These are phyloP conservation scores for Cystofilobasidium ferigula DNA, from an alignment of 768 basidiomycete species.

Conservation along the genomic window DNA sequence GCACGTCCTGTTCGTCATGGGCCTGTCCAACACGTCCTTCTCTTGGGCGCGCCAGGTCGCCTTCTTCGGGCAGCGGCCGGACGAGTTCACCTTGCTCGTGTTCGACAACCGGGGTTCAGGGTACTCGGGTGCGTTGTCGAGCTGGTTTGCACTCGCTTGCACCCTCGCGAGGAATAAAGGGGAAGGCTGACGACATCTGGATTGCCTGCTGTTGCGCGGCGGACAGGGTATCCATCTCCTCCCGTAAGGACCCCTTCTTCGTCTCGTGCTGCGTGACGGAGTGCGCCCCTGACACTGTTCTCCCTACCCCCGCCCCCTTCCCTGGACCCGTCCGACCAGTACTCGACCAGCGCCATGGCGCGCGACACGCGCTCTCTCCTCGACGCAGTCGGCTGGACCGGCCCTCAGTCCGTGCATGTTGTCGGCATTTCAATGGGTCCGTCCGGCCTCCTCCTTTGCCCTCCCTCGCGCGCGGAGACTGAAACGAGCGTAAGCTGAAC, in stretches of 20 bases:
- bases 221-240: no score
- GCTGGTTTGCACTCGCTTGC: no score
- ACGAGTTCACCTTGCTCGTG: slow-evolving; percentile 53
- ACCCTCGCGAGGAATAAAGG: no score
- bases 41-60: slow-evolving; percentile 40
- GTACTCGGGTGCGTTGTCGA: slow-evolving; percentile 54
- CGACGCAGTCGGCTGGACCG: slow-evolving; percentile 62
- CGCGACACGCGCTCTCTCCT: slow-evolving; percentile 58
- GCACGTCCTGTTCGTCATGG: slow-evolving; percentile 70
- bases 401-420: slow-evolving; percentile 51
- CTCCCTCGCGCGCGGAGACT: no score
- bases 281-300: neutral
- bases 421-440: slow-evolving; percentile 31
- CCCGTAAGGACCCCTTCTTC: no score
- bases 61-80: slow-evolving; percentile 47
- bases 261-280: no score
- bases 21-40: slow-evolving; percentile 33
- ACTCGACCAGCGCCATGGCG: slow-evolving; percentile 65
- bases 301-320: slow-evolving; percentile 22
- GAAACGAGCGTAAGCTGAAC: no score
- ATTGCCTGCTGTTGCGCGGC: no score
- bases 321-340: slow-evolving; percentile 21
- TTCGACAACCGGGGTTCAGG: slow-evolving; percentile 82
- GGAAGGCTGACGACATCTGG: no score
- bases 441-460: neutral